These are phyloP conservation scores for Meira miltonrushii DNA, from an alignment of 1,284 basidiomycete species.

Conservation along the genomic window DNA sequence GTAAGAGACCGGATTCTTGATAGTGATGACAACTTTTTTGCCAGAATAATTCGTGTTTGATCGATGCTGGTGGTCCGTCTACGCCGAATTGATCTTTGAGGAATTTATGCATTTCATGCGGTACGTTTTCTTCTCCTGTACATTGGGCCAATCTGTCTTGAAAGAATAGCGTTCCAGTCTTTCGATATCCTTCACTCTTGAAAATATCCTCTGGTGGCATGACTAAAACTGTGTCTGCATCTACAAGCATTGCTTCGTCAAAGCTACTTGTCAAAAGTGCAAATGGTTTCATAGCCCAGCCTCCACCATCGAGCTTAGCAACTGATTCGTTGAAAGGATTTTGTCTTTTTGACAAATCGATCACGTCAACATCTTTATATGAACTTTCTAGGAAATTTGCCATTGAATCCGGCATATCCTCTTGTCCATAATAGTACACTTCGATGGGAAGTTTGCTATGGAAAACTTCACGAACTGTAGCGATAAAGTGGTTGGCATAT, in stretches of 20 bases:
- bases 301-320: constrained; percentile 17
- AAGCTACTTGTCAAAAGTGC: constrained; percentile 29
- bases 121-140: constrained; percentile 23
- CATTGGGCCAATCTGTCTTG: constrained; percentile 31
- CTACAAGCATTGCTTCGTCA: constrained; percentile 28
- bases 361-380: neutral
- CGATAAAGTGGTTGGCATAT: neutral
- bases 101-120: neutral
- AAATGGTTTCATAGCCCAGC: constrained; percentile 32
- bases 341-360: neutral
- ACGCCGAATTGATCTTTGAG: neutral
- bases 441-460: neutral
- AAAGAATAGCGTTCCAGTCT: constrained; percentile 31
- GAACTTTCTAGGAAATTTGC: neutral
- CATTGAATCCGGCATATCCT: neutral
- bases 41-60: neutral
- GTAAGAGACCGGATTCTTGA: neutral
- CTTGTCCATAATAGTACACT: neutral
- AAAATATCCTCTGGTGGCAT: constrained; percentile 26
- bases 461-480: neutral
- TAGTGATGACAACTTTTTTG: neutral
- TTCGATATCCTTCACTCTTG: constrained; percentile 24
- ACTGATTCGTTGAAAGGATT: neutral
- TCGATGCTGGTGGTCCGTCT: neutral
- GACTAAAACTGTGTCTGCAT: constrained; percentile 29